phyloP scores from a whole-genome alignment of 257 asterid species.

The Ilex aquifolium region DNA sequence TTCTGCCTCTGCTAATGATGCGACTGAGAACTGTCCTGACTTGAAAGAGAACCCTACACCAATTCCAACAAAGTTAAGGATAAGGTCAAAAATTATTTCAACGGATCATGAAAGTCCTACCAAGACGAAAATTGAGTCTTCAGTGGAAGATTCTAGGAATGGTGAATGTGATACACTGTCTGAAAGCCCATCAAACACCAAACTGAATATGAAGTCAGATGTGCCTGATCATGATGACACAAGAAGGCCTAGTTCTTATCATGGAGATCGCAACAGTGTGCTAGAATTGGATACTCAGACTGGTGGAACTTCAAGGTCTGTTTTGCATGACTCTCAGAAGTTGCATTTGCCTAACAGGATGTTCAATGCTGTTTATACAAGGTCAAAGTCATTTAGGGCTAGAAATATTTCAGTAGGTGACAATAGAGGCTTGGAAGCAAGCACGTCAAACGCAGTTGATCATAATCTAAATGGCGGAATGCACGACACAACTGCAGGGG shows the following conservation, averaged over 20 bases:
- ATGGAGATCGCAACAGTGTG: constrained; percentile 27
- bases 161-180: constrained; percentile 19
- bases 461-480: constrained; percentile 35
- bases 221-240: constrained; percentile 22
- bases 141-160: constrained; percentile 28
- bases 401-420: constrained; percentile 47
- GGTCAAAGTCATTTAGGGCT: constrained; percentile 56
- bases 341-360: constrained; percentile 55
- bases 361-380: constrained; percentile 73
- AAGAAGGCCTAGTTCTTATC: constrained; percentile 22
- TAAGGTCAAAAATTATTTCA: constrained; percentile 45
- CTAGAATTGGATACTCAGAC: constrained; percentile 28
- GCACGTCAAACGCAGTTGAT: constrained; percentile 49
- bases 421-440: constrained; percentile 42
- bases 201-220: constrained; percentile 26
- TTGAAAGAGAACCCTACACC: constrained; percentile 36
- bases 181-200: constrained; percentile 19
- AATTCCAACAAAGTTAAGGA: constrained; percentile 54
- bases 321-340: constrained; percentile 40
- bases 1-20: constrained; percentile 27
- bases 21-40: constrained; percentile 24
- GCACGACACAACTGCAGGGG: constrained; percentile 45
- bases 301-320: constrained; percentile 37
- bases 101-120: constrained; percentile 37
- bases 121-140: constrained; percentile 21